phyloP scores from a whole-genome alignment of 768 basidiomycete genomes.

The Auriculariales sp. region DNA sequence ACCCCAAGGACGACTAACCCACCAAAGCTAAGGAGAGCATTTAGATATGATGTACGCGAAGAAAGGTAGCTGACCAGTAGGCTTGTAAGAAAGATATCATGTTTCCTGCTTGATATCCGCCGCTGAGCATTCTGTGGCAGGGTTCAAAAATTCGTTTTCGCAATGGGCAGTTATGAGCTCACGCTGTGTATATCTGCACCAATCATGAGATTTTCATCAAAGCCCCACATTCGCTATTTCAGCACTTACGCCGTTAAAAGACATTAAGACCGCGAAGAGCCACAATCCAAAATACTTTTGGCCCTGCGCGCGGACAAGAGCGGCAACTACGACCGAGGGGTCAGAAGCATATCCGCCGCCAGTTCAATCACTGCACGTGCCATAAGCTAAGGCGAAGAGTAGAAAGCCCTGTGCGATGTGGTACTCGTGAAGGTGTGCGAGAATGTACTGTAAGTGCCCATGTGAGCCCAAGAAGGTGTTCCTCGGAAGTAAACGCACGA shows the following conservation, averaged over 20 bases:
- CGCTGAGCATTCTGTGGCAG: background rate
- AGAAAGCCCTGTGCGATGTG: conserved; percentile 18
- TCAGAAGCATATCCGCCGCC: background rate
- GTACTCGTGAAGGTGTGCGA: conserved; percentile 13
- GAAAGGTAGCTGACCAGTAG: conserved; percentile 5
- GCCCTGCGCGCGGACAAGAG: conserved; percentile 13
- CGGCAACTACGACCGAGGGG: conserved; percentile 6
- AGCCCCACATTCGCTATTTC: background rate
- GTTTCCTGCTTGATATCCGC: conserved; percentile 11
- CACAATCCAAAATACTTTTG: conserved; percentile 13
- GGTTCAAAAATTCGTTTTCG: too few species aligned
- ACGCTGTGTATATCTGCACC: conserved; percentile 11
- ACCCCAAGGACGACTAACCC: conserved; percentile 15
- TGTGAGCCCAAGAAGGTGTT: too few species aligned
- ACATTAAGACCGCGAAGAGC: conserved; percentile 14
- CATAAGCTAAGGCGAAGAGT: conserved; percentile 14
- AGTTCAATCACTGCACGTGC: conserved; percentile 2
- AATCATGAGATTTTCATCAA: too few species aligned
- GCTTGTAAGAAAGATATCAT: conserved; percentile 13
- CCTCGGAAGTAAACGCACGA: too few species aligned
- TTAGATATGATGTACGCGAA: background rate
- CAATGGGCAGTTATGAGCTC: background rate
- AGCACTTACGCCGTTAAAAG: conserved; percentile 10
- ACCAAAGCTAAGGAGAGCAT: conserved; percentile 11
- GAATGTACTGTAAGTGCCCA: too few species aligned